Evolutionary conservation across 75 land plant genomes (phyloP).

Genomic region (Isoetes taiwanensis): DNA sequence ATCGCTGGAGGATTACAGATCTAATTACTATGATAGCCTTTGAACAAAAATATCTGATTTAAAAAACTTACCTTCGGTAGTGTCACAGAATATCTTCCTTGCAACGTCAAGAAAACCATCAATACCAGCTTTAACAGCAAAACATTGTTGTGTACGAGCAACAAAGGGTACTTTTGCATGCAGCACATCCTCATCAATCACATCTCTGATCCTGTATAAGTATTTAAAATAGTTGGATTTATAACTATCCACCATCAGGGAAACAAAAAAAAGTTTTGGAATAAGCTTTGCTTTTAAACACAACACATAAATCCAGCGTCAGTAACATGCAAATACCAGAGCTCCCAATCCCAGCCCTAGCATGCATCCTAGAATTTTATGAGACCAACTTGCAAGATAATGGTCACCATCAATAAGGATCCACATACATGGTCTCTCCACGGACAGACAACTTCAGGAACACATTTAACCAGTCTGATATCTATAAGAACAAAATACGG

Average conservation of each 20-base stretch:
- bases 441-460: too few species aligned
- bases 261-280: neutral
- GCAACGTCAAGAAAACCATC: conserved; percentile 91
- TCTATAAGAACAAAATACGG: neutral
- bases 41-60: conserved; percentile 1
- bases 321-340: neutral
- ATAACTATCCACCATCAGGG: neutral
- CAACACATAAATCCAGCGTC: neutral
- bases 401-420: too few species aligned
- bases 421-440: too few species aligned
- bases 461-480: neutral
- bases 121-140: conserved; percentile 87
- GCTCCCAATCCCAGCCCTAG: neutral
- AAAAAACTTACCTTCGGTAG: conserved; percentile 66
- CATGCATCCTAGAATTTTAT: neutral
- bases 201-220: conserved; percentile 51
- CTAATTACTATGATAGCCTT: neutral
- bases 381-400: too few species aligned
- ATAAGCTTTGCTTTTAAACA: neutral
- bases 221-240: neutral
- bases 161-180: conserved; percentile 86
- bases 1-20: conserved; percentile 40
- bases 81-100: conserved; percentile 78
- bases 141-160: conserved; percentile 92
- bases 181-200: conserved; percentile 72